Evolutionary conservation across 1,139 yeast genomes (phyloP).

Genomic region (Diutina sp.): DNA sequence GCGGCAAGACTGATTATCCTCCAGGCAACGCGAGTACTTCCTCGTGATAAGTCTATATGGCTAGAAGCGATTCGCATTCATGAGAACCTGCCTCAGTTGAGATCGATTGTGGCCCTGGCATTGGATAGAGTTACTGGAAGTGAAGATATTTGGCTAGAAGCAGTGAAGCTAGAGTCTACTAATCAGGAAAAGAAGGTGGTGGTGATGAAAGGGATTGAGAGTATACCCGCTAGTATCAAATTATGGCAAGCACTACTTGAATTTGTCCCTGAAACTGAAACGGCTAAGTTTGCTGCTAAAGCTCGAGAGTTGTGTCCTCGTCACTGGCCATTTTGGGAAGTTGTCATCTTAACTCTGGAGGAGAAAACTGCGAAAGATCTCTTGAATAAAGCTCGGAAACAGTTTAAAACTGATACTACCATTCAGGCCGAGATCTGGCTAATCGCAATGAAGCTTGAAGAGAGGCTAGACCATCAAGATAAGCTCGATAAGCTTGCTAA

Average conservation of each 20-base stretch:
- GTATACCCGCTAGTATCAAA: constrained; percentile 28
- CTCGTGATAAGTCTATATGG: constrained; percentile 69
- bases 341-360: constrained; percentile 27
- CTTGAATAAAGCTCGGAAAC: constrained; percentile 48
- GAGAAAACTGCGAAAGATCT: constrained; percentile 39
- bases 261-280: constrained; percentile 30
- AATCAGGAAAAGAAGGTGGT: constrained; percentile 13
- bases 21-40: constrained; percentile 64
- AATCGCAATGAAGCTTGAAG: constrained; percentile 61
- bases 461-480: constrained; percentile 16
- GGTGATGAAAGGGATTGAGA: constrained; percentile 47
- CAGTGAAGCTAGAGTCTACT: background rate
- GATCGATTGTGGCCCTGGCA: background rate
- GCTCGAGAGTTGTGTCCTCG: constrained; percentile 62
- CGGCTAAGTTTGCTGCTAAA: constrained; percentile 39
- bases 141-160: background rate
- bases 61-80: constrained; percentile 66
- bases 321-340: constrained; percentile 54
- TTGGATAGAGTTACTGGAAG: background rate
- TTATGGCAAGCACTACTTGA: constrained; percentile 46
- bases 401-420: constrained; percentile 31
- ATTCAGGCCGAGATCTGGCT: constrained; percentile 44
- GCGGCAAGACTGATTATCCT: constrained; percentile 50
- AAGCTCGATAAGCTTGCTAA: constrained; percentile 23
- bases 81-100: constrained; percentile 9